Conservation (phyloP, 2,329 filamentous ascomycete genomes). For the Fusarium musae region DNA sequence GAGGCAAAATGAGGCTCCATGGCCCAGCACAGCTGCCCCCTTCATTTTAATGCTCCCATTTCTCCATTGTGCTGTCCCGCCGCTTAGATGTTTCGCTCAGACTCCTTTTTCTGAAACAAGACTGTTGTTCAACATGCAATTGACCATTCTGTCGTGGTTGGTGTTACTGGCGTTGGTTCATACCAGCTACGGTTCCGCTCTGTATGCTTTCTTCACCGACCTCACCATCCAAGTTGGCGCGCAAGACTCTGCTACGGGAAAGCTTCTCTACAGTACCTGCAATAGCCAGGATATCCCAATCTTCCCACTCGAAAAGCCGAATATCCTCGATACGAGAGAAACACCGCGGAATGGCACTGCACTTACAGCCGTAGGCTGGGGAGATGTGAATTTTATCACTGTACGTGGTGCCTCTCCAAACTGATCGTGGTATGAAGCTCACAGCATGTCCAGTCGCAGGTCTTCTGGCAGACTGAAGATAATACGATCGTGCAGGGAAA, state of each 20-base stretch:
- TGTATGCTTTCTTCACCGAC: slow-evolving; percentile 1
- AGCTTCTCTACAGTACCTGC: slow-evolving; percentile 1
- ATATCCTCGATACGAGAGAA: neutral
- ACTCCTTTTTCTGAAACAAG: neutral
- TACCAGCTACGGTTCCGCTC: neutral
- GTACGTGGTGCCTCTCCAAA: neutral
- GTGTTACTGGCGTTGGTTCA: neutral
- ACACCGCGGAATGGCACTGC: neutral
- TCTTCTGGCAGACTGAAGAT: slow-evolving; percentile 8
- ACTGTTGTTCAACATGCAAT: accelerated
- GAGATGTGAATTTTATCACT: neutral
- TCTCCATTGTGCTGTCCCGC: accelerated
- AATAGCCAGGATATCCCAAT: neutral
- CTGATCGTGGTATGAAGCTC: accelerated
- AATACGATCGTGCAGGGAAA: neutral
- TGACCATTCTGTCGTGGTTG: neutral
- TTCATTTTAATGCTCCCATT: neutral
- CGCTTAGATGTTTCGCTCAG: neutral
- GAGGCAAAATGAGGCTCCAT: neutral
- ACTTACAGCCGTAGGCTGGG: slow-evolving; percentile 1
- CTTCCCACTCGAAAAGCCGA: neutral
- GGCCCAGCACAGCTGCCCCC: too few relatives aligned
- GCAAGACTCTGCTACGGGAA: neutral
- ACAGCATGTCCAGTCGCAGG: neutral
- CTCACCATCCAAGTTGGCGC: slow-evolving; percentile 7